These are phyloP conservation scores for Aspergillus amoenus DNA, from an alignment of 2,329 filamentous ascomycete species.

Conservation along the genomic window DNA sequence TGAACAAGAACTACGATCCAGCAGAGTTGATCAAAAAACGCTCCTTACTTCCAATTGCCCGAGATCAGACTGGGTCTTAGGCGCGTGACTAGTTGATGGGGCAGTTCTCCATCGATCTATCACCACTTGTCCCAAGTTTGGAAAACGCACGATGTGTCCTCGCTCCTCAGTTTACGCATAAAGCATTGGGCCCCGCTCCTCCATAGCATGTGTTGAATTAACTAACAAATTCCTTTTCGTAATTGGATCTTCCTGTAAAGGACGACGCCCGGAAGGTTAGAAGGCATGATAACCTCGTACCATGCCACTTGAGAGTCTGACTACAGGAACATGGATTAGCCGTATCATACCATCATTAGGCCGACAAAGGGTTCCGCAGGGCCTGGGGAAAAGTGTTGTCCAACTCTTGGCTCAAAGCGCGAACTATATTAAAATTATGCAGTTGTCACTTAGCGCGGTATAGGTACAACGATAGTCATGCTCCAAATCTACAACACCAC, in stretches of 20 bases:
- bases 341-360: not conserved
- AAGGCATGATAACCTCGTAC: no score
- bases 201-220: no score
- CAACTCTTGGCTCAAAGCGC: conserved; percentile 31
- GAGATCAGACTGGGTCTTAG: not conserved
- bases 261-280: no score
- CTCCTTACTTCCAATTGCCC: not conserved
- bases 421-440: conserved; percentile 32
- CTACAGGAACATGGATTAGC: not conserved
- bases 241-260: no score
- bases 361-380: not conserved
- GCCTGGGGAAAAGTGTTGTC: not conserved
- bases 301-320: no score
- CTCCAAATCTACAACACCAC: not conserved
- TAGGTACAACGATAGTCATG: no score
- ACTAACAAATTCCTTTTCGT: no score
- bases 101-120: conserved; percentile 1
- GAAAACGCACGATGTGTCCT: not conserved
- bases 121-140: not conserved
- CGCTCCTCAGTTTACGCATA: not conserved
- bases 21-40: not conserved
- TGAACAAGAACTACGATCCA: not conserved
- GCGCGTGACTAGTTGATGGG: not conserved
- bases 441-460: no score
- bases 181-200: not conserved